phyloP scores from a whole-genome alignment of 2,329 filamentous ascomycete species.

The Thelonectria discophora region DNA sequence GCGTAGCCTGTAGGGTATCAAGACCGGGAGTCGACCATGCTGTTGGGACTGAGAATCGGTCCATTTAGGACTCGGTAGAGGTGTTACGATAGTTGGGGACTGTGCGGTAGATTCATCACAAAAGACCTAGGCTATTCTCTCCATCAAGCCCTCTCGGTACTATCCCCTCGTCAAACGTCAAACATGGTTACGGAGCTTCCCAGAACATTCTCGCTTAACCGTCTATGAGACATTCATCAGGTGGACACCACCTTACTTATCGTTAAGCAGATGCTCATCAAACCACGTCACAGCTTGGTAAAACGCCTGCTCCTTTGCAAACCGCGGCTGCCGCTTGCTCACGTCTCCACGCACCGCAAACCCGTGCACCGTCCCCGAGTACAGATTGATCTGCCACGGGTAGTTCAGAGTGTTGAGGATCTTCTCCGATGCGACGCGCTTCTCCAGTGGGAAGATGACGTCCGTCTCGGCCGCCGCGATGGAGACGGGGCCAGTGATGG shows the following conservation, averaged over 20 bases:
- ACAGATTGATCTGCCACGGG: slow-evolving; percentile 76
- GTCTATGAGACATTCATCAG: slow-evolving; percentile 24
- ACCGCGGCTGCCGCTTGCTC: slow-evolving; percentile 61
- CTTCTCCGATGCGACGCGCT: slow-evolving; percentile 66
- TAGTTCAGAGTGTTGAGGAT: slow-evolving; percentile 62
- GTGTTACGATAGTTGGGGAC: too few species aligned
- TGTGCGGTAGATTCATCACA: too few species aligned
- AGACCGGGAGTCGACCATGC: slow-evolving; percentile 30
- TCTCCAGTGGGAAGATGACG: slow-evolving; percentile 63
- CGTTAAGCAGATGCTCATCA: slow-evolving; percentile 55
- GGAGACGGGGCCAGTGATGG: slow-evolving; percentile 64
- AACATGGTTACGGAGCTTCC: too few species aligned
- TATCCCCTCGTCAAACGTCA: too few species aligned
- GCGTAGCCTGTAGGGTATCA: slow-evolving; percentile 53
- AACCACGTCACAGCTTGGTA: slow-evolving; percentile 81
- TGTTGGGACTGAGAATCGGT: background rate
- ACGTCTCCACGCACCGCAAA: slow-evolving; percentile 76
- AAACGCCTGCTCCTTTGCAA: slow-evolving; percentile 82
- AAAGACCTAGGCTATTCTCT: too few species aligned
- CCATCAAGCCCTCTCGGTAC: too few species aligned
- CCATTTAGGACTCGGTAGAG: background rate
- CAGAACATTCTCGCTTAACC: too few species aligned
- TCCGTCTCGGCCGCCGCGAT: slow-evolving; percentile 73
- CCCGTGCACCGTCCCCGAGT: slow-evolving; percentile 74
- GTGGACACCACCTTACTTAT: background rate